Percentiles rank a stretch among this genome's conserved stretches.
phyloP scores from a whole-genome alignment of 148 eudicot genomes.

The Vaccinium darrowii region DNA sequence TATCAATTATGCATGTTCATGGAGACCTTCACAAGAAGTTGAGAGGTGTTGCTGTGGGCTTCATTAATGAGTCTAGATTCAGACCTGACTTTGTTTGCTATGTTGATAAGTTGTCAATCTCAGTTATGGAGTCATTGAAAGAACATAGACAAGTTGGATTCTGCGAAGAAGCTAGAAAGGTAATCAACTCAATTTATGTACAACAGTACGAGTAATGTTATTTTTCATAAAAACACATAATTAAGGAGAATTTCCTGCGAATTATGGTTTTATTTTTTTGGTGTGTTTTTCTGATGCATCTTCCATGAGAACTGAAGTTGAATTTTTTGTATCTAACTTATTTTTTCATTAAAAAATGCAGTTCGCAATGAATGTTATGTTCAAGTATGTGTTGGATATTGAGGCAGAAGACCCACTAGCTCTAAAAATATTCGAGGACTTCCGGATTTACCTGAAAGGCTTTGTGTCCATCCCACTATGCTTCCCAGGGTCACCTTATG shows the following conservation, averaged over 20 bases:
- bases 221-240: not conserved
- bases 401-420: constrained; percentile 24
- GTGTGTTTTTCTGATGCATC: too few relatives aligned
- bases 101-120: constrained; percentile 32
- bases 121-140: constrained; percentile 37
- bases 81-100: constrained; percentile 33
- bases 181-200: not conserved
- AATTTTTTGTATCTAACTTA: not conserved
- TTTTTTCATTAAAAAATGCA: constrained; percentile 3
- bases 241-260: not conserved
- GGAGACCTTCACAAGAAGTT: constrained; percentile 52
- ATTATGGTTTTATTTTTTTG: not conserved
- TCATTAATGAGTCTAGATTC: constrained; percentile 31
- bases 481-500: constrained; percentile 46
- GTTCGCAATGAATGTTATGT: constrained; percentile 21
- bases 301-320: too few relatives aligned
- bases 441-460: constrained; percentile 53
- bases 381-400: constrained; percentile 26
- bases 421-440: constrained; percentile 37
- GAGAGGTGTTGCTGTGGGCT: constrained; percentile 35
- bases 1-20: constrained; percentile 37
- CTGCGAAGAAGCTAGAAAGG: constrained; percentile 21
- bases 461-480: constrained; percentile 50
- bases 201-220: not conserved
- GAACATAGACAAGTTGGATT: constrained; percentile 16